These are phyloP conservation scores for Chlorophyllum brunneum DNA, from an alignment of 768 basidiomycete genomes.

Conservation along the genomic window DNA sequence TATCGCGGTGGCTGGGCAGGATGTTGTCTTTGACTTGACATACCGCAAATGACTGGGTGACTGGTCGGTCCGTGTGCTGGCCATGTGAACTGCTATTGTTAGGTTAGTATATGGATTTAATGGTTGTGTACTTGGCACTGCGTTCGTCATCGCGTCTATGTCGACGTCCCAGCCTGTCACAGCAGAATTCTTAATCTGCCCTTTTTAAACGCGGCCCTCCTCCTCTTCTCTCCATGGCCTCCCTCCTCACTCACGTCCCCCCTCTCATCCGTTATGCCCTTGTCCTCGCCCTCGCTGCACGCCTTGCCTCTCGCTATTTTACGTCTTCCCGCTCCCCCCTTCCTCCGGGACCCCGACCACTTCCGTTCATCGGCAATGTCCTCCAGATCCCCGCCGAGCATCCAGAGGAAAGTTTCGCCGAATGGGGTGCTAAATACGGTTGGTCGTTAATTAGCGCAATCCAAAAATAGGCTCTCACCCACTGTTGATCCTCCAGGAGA, in stretches of 20 bases:
- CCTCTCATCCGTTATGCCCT: conserved; percentile 20
- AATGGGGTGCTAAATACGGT: conserved; percentile 44
- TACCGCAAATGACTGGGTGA: conserved; percentile 25
- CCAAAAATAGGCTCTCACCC: background rate
- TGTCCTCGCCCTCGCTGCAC: conserved; percentile 16
- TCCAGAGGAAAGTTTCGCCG: conserved; percentile 35
- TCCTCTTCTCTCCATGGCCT: conserved; percentile 13
- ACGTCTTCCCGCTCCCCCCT: conserved; percentile 23
- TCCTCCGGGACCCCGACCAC: conserved; percentile 45
- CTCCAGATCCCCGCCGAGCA: conserved; percentile 38
- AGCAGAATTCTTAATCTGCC: no score
- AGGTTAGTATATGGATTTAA: conserved; percentile 10
- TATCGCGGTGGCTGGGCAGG: conserved; percentile 16
- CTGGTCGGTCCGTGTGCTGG: conserved; percentile 4
- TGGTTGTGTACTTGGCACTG: conserved; percentile 5
- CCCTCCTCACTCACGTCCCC: conserved; percentile 16
- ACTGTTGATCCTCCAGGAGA: conserved; percentile 32
- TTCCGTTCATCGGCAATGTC: conserved; percentile 45
- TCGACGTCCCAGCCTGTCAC: conserved; percentile 28
- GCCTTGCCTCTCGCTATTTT: conserved; percentile 22
- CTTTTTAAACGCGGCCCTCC: conserved; percentile 11
- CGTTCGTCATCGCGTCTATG: conserved; percentile 17
- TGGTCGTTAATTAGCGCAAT: conserved; percentile 14
- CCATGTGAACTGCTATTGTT: conserved; percentile 7
- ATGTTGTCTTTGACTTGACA: conserved; percentile 31